A percentile compares a stretch with the other conserved stretches of the same genome.
phyloP scores from a whole-genome alignment of 2,329 filamentous ascomycete genomes.

The Didymosphaeria variabile region DNA sequence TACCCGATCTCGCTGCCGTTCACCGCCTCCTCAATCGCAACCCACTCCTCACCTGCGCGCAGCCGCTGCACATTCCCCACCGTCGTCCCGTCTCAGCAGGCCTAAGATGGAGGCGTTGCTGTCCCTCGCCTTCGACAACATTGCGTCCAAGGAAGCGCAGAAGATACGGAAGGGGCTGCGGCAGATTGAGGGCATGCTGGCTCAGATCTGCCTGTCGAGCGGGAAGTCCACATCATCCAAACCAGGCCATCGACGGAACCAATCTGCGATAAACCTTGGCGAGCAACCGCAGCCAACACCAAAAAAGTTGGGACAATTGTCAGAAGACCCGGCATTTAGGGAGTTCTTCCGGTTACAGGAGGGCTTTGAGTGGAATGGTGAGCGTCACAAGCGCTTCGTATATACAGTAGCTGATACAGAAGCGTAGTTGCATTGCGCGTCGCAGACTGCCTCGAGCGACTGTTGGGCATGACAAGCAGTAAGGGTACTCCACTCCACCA shows the following conservation, averaged over 20 bases:
- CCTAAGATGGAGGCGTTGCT: conserved; percentile 84
- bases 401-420: conserved; percentile 18
- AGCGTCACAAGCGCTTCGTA: conserved; percentile 22
- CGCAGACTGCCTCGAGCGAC: conserved; percentile 83
- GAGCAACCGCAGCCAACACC: conserved; percentile 41
- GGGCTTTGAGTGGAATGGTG: conserved; percentile 94
- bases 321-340: conserved; percentile 85
- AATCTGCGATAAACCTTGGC: conserved; percentile 47
- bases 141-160: conserved; percentile 87
- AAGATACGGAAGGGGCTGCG: conserved; percentile 94
- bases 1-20: conserved; percentile 13
- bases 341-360: conserved; percentile 98
- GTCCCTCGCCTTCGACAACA: conserved; percentile 93
- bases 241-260: conserved; percentile 46
- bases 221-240: conserved; percentile 43
- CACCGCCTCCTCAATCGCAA: conserved; percentile 14
- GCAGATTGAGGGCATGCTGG: conserved; percentile 91
- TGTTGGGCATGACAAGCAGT: conserved; percentile 78
- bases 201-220: conserved; percentile 86
- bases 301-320: conserved; percentile 71
- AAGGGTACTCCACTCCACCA: conserved; percentile 33
- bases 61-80: conserved; percentile 12
- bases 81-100: conserved; percentile 14
- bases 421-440: conserved; percentile 78
- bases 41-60: conserved; percentile 9